phyloP scores from a whole-genome alignment of 805 yeast genomes.

The Saccharomyces paradoxus region DNA sequence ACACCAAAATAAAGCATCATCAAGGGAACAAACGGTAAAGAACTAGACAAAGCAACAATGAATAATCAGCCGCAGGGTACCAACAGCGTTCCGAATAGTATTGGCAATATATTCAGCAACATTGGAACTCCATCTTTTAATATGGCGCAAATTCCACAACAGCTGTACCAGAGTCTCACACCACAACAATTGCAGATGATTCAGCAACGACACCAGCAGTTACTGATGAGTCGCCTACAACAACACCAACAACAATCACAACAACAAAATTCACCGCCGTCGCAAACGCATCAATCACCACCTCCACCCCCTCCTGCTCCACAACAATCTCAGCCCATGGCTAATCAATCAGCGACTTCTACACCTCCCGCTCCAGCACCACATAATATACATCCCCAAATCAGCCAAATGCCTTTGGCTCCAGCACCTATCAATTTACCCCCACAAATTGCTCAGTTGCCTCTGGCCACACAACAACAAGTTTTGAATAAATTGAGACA shows the following conservation, averaged over 20 bases:
- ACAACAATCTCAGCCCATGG: slow-evolving; percentile 5
- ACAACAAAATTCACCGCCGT: slow-evolving; percentile 9
- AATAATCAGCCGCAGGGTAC: background rate
- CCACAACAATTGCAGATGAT: slow-evolving; percentile 29
- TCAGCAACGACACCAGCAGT: slow-evolving; percentile 30
- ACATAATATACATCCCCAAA: slow-evolving; percentile 28
- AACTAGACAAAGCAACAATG: background rate
- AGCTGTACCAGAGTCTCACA: slow-evolving; percentile 25
- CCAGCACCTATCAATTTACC: slow-evolving; percentile 22
- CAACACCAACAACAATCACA: slow-evolving; percentile 20
- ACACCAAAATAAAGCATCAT: background rate
- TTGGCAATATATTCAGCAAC: slow-evolving; percentile 16
- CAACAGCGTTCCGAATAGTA: background rate
- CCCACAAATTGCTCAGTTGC: slow-evolving; percentile 30
- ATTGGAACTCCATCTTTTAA: slow-evolving; percentile 31
- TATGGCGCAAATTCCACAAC: slow-evolving; percentile 28
- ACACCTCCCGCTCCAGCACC: slow-evolving; percentile 6
- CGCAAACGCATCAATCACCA: slow-evolving; percentile 6
- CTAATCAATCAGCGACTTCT: slow-evolving; percentile 1
- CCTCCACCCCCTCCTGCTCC: background rate
- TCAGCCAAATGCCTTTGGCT: slow-evolving; percentile 27
- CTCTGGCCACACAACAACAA: slow-evolving; percentile 27
- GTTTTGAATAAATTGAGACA: slow-evolving; percentile 26
- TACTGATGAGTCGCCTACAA: slow-evolving; percentile 24
- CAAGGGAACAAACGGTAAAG: background rate